A percentile compares a stretch with the other conserved stretches of the same genome.
These are phyloP conservation scores for Vitellaria paradoxa DNA, from an alignment of 179 eudicot genomes.

Conservation along the genomic window DNA sequence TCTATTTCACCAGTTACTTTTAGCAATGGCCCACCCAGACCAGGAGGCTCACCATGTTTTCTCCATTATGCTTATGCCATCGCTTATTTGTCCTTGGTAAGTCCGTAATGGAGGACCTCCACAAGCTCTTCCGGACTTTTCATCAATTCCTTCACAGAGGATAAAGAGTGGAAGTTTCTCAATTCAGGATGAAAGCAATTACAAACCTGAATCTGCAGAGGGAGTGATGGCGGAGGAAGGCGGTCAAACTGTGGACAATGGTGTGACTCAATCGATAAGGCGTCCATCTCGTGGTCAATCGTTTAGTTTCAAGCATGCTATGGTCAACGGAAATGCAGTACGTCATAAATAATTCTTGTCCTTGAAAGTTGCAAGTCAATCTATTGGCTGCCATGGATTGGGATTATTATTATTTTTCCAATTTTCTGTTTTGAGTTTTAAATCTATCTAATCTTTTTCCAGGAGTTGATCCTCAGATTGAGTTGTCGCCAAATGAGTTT, in stretches of 20 bases:
- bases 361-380: background rate
- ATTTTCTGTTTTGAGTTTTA: background rate
- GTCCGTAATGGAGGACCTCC: conserved; percentile 23
- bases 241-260: conserved; percentile 24
- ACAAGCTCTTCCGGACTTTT: conserved; percentile 17
- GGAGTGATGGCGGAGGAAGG: conserved; percentile 25
- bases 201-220: conserved; percentile 20
- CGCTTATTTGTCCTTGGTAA: conserved; percentile 55
- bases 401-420: background rate
- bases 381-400: background rate
- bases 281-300: conserved; percentile 33
- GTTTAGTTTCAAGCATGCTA: conserved; percentile 50
- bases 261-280: conserved; percentile 28
- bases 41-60: conserved; percentile 76
- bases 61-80: conserved; percentile 81
- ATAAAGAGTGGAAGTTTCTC: conserved; percentile 35
- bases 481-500: conserved; percentile 86
- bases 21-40: conserved; percentile 90
- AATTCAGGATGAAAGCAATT: conserved; percentile 38
- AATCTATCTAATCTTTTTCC: conserved; percentile 12
- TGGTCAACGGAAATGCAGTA: conserved; percentile 51
- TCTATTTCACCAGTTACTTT: conserved; percentile 85
- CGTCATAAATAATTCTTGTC: background rate
- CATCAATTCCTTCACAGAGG: conserved; percentile 20
- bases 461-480: conserved; percentile 66